Evolutionary conservation across 345 rosid species (phyloP).

Genomic region (Brassica nigra): DNA sequence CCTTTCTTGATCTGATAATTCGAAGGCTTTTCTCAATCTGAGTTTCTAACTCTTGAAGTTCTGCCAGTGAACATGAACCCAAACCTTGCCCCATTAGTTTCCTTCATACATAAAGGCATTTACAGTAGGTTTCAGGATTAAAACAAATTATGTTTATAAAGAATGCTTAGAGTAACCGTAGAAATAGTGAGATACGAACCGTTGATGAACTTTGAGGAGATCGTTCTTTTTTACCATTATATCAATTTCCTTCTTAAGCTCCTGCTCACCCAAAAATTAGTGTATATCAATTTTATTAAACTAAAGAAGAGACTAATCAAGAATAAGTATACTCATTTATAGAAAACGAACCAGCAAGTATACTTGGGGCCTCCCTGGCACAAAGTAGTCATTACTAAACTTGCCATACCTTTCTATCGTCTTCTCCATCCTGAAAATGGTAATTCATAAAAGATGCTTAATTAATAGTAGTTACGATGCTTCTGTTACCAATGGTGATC

Average conservation of each 20-base stretch:
- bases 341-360: constrained; percentile 45
- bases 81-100: constrained; percentile 61
- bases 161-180: neutral
- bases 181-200: constrained; percentile 40
- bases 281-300: neutral
- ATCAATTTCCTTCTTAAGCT: constrained; percentile 49
- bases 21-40: constrained; percentile 60
- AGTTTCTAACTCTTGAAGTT: constrained; percentile 48
- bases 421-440: constrained; percentile 50
- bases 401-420: constrained; percentile 53
- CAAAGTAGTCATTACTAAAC: constrained; percentile 35
- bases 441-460: neutral
- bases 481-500: neutral
- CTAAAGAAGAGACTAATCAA: neutral
- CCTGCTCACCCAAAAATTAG: constrained; percentile 38
- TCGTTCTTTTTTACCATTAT: constrained; percentile 55
- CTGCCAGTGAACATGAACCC: constrained; percentile 50
- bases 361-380: constrained; percentile 15
- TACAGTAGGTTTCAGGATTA: neutral
- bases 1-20: constrained; percentile 70
- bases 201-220: constrained; percentile 48
- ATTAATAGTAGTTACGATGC: neutral
- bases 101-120: constrained; percentile 41
- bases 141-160: neutral
- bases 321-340: neutral